A percentile compares a stretch with the other conserved stretches of the same genome.
Evolutionary conservation across 2,329 filamentous ascomycete species (phyloP).

Genomic region (Colletotrichum sp.): DNA sequence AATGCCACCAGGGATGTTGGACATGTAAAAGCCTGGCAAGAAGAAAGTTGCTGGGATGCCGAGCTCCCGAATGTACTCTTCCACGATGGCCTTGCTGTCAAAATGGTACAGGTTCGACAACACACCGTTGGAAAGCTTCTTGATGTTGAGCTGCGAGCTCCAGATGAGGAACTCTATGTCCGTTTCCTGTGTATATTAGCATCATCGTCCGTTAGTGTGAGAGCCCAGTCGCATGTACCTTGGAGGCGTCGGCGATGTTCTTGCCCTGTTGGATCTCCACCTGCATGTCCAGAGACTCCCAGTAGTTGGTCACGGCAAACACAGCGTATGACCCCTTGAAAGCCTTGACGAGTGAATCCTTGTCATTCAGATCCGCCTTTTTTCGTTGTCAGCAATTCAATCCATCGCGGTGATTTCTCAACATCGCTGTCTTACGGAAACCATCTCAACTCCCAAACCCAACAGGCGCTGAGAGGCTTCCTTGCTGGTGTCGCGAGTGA

Average conservation of each 20-base stretch:
- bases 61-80: conserved; percentile 54
- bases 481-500: conserved; percentile 56
- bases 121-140: conserved; percentile 40
- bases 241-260: conserved; percentile 44
- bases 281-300: conserved; percentile 44
- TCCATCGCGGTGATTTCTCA: neutral
- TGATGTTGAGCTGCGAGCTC: conserved; percentile 45
- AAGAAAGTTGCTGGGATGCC: conserved; percentile 55
- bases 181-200: conserved; percentile 35
- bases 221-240: accelerated
- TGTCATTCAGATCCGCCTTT: conserved; percentile 54
- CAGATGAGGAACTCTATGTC: conserved; percentile 48
- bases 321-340: conserved; percentile 50
- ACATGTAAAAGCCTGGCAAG: conserved; percentile 57
- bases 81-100: conserved; percentile 60
- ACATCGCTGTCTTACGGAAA: conserved; percentile 34
- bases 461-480: conserved; percentile 47
- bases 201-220: neutral
- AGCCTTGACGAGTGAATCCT: conserved; percentile 44
- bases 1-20: conserved; percentile 43
- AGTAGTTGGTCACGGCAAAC: conserved; percentile 58
- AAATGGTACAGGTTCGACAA: conserved; percentile 53
- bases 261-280: conserved; percentile 50
- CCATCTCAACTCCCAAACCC: conserved; percentile 52
- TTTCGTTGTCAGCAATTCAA: neutral